These are phyloP conservation scores for Euphorbia peplus DNA, from an alignment of 345 rosid species.

Conservation along the genomic window DNA sequence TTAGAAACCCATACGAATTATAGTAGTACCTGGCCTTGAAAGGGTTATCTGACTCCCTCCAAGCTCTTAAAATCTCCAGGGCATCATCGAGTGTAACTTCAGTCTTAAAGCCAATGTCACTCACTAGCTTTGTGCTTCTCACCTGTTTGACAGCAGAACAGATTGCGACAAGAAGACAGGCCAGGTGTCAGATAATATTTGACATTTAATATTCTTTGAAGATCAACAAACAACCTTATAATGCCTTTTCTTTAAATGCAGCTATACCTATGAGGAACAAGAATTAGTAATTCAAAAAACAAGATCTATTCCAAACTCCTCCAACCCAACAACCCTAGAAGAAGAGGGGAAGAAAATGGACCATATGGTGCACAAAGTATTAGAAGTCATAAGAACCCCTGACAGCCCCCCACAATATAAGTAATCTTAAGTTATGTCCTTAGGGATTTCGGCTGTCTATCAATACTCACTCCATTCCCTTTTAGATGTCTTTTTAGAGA, in stretches of 20 bases:
- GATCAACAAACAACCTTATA: not conserved
- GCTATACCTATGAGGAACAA: too few relatives aligned
- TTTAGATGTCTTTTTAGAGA: too few relatives aligned
- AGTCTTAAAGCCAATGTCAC: constrained; percentile 71
- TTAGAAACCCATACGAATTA: not conserved
- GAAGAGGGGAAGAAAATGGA: not conserved
- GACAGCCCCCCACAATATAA: not conserved
- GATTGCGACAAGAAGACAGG: constrained; percentile 4
- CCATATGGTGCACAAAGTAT: not conserved
- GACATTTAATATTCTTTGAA: not conserved
- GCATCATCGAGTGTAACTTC: constrained; percentile 60
- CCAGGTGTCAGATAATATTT: not conserved
- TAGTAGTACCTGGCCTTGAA: constrained; percentile 67
- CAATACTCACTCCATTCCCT: too few relatives aligned
- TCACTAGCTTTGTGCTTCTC: constrained; percentile 52
- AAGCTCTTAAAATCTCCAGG: constrained; percentile 46
- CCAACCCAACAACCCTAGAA: not conserved
- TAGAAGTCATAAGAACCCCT: not conserved
- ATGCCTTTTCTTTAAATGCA: not conserved
- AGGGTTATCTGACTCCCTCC: constrained; percentile 48
- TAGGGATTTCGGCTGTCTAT: too few relatives aligned
- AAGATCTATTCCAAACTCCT: not conserved
- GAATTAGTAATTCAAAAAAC: not conserved
- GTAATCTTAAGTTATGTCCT: not conserved
- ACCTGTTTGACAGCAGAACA: constrained; percentile 44